Evolutionary conservation across 768 basidiomycete genomes (phyloP), one percentile per base, ranked within the genome.

Genomic region (Pulveroboletus frians): DNA sequence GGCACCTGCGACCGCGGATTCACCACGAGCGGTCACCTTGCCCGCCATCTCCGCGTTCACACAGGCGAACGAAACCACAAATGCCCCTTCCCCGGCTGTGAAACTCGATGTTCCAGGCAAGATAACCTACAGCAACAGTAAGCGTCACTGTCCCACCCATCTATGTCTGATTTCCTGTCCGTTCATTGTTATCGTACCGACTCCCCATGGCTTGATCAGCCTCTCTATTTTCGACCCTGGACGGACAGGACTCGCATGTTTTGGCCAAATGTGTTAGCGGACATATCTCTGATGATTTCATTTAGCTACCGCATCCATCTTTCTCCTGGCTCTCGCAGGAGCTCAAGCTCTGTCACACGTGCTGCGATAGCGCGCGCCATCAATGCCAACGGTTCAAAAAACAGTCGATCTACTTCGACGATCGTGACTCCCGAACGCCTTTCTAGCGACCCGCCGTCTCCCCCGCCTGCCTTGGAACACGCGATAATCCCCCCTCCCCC

Each of bases 61-160:
- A 94, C 92, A 14, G 92, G 92, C 35, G 92, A 93, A 61, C 78
- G 89, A 53, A 92, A 93, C 69, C 89, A 93, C 72, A 88, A 83
- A 51, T 95, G 92, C 62, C 92, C 92, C 30, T 94, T 91, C 71
- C 92, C 92, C n/a, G 92, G 91, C 20, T 95, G 92, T 66, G 88
- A 92, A 59, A 93, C 91, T 2, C 77, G 88, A 15, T 94, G 92
- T 57, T 91, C 88, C 10, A 74, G 92, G 30, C 90, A 92, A 67
- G 92, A 95, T 59, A 95, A 95, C 56, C 76, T 95, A 15, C 81
- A 67, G 23, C 66, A 67, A n/a, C 66, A 67, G 66, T 67, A 14
- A 51, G 66, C 53, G 10, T 47, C 26, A 4, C 20, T 3, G 4
- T 29, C 30, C 31, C 15, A 4, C 20, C 26, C 10, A 27, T 44